Percentiles rank a stretch among this genome's conserved stretches.
phyloP scores from a whole-genome alignment of 2,329 filamentous ascomycete species.

The Stachybotrys chlorohalonatus region DNA sequence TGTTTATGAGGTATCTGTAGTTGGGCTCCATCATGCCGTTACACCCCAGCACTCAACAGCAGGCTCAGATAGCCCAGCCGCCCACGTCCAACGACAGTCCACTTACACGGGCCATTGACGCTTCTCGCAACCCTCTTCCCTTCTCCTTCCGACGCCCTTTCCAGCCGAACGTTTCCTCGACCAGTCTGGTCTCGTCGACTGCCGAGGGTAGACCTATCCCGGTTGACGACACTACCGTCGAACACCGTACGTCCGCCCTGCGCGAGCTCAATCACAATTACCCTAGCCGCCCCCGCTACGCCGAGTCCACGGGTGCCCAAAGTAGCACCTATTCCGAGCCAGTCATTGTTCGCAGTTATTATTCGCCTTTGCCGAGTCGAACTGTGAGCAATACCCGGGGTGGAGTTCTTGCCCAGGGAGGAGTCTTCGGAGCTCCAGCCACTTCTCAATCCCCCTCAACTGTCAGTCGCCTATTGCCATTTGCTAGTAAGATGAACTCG shows the following conservation, averaged over 20 bases:
- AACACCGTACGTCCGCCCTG: constrained; percentile 49
- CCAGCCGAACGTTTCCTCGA: constrained; percentile 40
- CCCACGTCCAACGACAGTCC: constrained; percentile 7
- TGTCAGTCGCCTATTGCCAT: constrained; percentile 20
- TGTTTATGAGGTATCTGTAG: neutral
- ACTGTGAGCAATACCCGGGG: constrained; percentile 19
- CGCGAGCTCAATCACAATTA: constrained; percentile 51
- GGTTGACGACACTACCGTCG: constrained; percentile 45
- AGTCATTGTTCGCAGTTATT: constrained; percentile 58
- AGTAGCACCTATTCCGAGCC: constrained; percentile 54
- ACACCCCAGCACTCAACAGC: constrained; percentile 7
- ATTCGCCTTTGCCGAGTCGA: constrained; percentile 31
- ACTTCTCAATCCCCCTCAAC: constrained; percentile 18
- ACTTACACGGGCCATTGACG: constrained; percentile 4
- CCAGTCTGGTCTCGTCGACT: constrained; percentile 44
- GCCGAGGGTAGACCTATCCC: constrained; percentile 47
- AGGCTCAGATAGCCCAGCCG: constrained; percentile 6
- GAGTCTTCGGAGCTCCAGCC: constrained; percentile 12
- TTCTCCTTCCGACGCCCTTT: constrained; percentile 39
- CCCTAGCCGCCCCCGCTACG: constrained; percentile 46
- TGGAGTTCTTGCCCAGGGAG: constrained; percentile 18
- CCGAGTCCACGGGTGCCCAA: constrained; percentile 45
- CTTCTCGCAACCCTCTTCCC: constrained; percentile 29
- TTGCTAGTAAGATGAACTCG: constrained; percentile 19
- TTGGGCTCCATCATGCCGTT: constrained; percentile 3